Base-by-base conservation (phyloP, 2,329 filamentous ascomycete genomes). In the Penicillium corylophilum region DNA sequence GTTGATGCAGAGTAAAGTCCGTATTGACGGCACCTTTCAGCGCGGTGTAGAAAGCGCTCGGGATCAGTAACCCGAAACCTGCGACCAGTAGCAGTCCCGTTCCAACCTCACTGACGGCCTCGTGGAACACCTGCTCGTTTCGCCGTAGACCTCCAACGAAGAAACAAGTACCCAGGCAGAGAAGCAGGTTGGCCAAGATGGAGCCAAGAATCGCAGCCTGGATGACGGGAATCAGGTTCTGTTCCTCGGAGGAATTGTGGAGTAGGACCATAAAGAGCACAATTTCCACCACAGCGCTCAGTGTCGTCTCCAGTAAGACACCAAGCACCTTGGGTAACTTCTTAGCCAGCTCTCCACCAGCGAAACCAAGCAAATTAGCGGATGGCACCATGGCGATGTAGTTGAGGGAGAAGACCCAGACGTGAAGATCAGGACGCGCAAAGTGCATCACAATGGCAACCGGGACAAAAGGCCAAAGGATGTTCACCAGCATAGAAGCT, bases 131-230 rank as follows among this genome's bases (percentile, higher is more conserved):
- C 60, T 90, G 71, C 59, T 88, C 82, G 5, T 88, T 78, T 28
- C 85, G 82, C 48, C 78, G 77, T 31, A 93, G 59, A 8, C 90
- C 90, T 36, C 89, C 89, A 20, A 85, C 81, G 55, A 93, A 83
- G 75, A 95, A 95, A 68, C 89, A 94, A 46, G 86, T 65, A 0
- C 90, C 90, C 23, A 95, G 73, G 61, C 90, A 95, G 1, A 95
- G 77, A 40, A 95, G 74, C 73, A 94, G 81, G 28, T 90, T 95
- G 12, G 90, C 89, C 29, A 95, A 71, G 40, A 95, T 88, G 0
- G 89, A 93, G 31, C 90, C 90, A 0, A 95, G 74, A 49, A 95
- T 92, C 23, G 90, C 90, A 47, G 89, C 89, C 65, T 90, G 84
- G 61, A 95, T 89, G 60, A 94, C 88, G n/a, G 80, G 78, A 53